Evolutionary conservation across 2,329 filamentous ascomycete species (phyloP).

Genomic region (Diaporthe caulivora): DNA sequence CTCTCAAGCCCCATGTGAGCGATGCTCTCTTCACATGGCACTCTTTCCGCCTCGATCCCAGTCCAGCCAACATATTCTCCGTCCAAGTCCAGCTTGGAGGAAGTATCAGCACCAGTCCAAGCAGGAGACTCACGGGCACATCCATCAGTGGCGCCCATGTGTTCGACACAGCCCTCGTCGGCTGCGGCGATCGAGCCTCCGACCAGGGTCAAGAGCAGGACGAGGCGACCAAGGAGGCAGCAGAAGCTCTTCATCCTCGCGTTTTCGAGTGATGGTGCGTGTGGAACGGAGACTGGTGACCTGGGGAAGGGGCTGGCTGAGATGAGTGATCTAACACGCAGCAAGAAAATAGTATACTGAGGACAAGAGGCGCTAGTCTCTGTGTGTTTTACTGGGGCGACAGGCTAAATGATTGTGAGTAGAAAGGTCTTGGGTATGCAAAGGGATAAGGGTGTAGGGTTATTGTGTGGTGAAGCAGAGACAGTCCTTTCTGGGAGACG

Average conservation of each 20-base stretch:
- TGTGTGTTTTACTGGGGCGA: background rate
- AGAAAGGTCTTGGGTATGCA: too few species aligned
- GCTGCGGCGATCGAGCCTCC: conserved; percentile 16
- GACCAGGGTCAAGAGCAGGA: conserved; percentile 10
- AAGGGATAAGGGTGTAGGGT: too few species aligned
- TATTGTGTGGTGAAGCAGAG: too few species aligned
- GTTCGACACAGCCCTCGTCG: conserved; percentile 32
- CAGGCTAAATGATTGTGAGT: too few species aligned
- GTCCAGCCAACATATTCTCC: background rate
- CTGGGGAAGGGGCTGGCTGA: background rate
- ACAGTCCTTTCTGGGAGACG: too few species aligned
- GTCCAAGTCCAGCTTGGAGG: background rate
- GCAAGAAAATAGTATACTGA: conserved; percentile 4
- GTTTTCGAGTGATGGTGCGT: background rate
- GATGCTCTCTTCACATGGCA: conserved; percentile 27
- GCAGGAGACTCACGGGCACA: background rate
- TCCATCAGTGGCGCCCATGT: background rate
- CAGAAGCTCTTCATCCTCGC: conserved; percentile 26
- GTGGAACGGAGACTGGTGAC: too few species aligned
- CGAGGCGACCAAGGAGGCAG: background rate
- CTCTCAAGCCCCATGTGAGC: background rate
- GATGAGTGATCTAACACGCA: background rate
- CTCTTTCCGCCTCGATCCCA: background rate
- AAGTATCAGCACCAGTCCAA: background rate
- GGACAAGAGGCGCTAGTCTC: background rate